Conservation (phyloP, 495 filamentous ascomycete genomes). For the Tuber indicum region DNA sequence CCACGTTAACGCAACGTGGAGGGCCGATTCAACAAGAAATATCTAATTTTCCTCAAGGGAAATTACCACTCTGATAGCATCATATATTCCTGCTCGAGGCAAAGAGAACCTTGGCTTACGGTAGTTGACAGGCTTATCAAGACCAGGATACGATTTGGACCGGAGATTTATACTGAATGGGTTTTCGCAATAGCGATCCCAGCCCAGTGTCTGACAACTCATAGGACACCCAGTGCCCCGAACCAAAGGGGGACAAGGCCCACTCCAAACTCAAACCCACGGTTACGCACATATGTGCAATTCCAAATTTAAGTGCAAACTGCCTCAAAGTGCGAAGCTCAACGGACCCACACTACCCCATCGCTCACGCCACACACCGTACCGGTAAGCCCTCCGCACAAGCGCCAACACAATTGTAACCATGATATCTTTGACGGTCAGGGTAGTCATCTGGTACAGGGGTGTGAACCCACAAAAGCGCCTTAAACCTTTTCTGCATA, state of each 20-base stretch:
- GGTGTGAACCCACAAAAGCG: background rate
- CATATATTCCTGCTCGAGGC: background rate
- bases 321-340: background rate
- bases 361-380: no score
- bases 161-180: background rate
- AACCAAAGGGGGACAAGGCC: background rate
- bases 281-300: background rate
- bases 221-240: background rate
- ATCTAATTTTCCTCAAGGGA: background rate
- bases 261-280: background rate
- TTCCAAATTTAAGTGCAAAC: background rate
- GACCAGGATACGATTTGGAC: background rate
- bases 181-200: background rate
- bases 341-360: background rate
- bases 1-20: background rate
- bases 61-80: background rate
- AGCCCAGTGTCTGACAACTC: background rate
- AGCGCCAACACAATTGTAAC: background rate
- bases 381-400: background rate
- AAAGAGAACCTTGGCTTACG: background rate
- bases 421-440: background rate
- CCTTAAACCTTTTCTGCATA: background rate
- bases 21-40: background rate
- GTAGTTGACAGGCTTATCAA: background rate
- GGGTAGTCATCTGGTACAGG: background rate